Base-by-base conservation (phyloP, 176 grass and related monocot genomes). In the Juncus effusus region DNA sequence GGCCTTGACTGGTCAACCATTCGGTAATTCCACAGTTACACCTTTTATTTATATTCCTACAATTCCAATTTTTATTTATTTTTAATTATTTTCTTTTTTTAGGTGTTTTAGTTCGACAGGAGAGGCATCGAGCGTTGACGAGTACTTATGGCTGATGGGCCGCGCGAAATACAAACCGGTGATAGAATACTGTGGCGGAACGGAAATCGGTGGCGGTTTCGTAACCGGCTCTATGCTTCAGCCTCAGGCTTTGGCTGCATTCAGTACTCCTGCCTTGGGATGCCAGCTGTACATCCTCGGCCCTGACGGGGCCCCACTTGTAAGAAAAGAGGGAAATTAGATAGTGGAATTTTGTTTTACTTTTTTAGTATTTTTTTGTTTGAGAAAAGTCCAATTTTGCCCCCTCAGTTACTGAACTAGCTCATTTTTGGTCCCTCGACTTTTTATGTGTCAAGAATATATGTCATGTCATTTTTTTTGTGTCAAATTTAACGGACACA, bases 101-200 rank as follows among this genome's bases (percentile, higher is more conserved):
- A 97, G 85, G 78, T 97, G 94, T 69, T 97, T 97, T 84, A 86
- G 88, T 77, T 97, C 94, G 74, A 84, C 77, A 40, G 94, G 94
- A 67, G 94, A 97, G 85, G 75, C 94, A 64, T 97, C 94, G 16
- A 97, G 78, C 79, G 82, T 97, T 73, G 88, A 97, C 73, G 94
- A 97, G 55, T 97, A 97, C 79, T 84, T 97, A 56, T 97, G 94
- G 94, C 58, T 97, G 16, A 97, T 97, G 94, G 88, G 94, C 76
- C 88, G 94, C 82, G 94, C 88, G 76, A 64, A 75, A 47, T 97
- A 97, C 83, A 97, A 97, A 49, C 94, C 94, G 61, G 82, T 97
- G 37, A 92, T 97, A 1, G 94, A 97, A 52, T 97, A 92, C 14
- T 97, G 88, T 69, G 94, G 94, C 61, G 94, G 94, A 36, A 97